Percentiles rank a stretch among this genome's conserved stretches.
phyloP scores from a whole-genome alignment of 2,329 filamentous ascomycete species.

The Penicillium janthinellum region DNA sequence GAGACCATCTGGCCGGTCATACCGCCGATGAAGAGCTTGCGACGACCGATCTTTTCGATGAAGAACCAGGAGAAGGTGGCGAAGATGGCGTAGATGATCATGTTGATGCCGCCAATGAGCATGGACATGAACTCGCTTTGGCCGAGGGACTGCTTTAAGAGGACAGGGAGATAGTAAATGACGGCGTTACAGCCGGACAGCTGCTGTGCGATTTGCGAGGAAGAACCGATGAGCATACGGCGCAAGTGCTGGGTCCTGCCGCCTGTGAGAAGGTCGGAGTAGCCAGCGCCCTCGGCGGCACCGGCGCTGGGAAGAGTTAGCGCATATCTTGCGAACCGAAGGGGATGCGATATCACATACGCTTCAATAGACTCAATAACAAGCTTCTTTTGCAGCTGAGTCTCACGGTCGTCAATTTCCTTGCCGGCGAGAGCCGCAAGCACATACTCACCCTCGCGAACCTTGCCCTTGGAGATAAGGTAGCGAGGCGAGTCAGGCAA shows the following conservation, averaged over 20 bases:
- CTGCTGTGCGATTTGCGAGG: conserved; percentile 51
- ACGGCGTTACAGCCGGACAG: conserved; percentile 54
- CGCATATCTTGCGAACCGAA: background rate
- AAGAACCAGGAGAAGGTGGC: conserved; percentile 52
- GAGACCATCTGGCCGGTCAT: conserved; percentile 42
- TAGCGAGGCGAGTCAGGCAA: conserved; percentile 51
- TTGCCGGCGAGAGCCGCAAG: conserved; percentile 54
- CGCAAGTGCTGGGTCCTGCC: conserved; percentile 45
- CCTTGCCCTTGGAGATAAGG: conserved; percentile 48
- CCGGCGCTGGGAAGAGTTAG: conserved; percentile 53
- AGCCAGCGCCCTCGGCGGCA: conserved; percentile 49
- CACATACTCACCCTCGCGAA: conserved; percentile 52
- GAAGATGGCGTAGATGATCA: conserved; percentile 49
- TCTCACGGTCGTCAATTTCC: conserved; percentile 57
- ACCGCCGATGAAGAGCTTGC: conserved; percentile 46
- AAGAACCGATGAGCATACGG: conserved; percentile 45
- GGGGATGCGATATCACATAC: conserved; percentile 38
- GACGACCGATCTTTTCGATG: conserved; percentile 53
- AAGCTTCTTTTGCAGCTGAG: conserved; percentile 62
- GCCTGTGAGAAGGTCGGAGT: conserved; percentile 47
- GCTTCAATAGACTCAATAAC: conserved; percentile 69
- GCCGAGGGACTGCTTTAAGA: conserved; percentile 51
- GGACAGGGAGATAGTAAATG: conserved; percentile 52
- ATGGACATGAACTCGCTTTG: conserved; percentile 47
- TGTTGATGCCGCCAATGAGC: conserved; percentile 56